Percentiles rank a stretch among this genome's conserved stretches.
Conservation (phyloP, 2,329 filamentous ascomycete genomes). For the Coleophoma cylindrospora region DNA sequence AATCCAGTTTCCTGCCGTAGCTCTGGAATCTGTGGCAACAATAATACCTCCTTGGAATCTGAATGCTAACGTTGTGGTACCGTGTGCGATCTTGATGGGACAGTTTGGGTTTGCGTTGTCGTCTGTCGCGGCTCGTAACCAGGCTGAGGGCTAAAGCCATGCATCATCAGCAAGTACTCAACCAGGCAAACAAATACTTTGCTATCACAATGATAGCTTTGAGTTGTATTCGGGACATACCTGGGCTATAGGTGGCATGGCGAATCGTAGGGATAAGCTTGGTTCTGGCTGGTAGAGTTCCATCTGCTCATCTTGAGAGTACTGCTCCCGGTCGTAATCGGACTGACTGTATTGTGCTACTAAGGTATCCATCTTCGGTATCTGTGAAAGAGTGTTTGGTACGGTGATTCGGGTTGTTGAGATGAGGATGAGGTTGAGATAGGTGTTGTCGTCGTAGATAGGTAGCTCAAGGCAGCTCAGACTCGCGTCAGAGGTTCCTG, state of each 20-base stretch:
- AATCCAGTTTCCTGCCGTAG: constrained; percentile 98
- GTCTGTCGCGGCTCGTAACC: constrained; percentile 95
- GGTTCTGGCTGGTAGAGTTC: constrained; percentile 67
- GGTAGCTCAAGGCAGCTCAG: constrained; percentile 21
- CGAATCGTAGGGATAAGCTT: constrained; percentile 85
- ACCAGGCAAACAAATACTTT: background rate
- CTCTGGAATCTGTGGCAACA: constrained; percentile 94
- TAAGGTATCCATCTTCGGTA: constrained; percentile 75
- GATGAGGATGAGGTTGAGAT: constrained; percentile 6
- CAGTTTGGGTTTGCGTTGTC: constrained; percentile 95
- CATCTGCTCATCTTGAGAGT: constrained; percentile 67
- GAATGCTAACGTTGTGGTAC: constrained; percentile 96
- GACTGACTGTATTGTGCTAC: constrained; percentile 88
- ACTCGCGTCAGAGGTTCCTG: constrained; percentile 16
- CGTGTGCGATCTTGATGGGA: constrained; percentile 99
- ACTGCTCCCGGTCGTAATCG: constrained; percentile 61
- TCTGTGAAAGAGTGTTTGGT: constrained; percentile 11
- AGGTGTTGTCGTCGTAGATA: constrained; percentile 20
- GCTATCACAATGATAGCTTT: background rate
- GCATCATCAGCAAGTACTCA: background rate
- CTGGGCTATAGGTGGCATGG: constrained; percentile 87
- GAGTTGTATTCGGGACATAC: constrained; percentile 43
- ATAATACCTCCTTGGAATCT: constrained; percentile 98
- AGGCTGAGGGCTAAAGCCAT: constrained; percentile 67
- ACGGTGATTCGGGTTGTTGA: constrained; percentile 1